Base-by-base conservation (phyloP, 1,284 basidiomycete species). In the Ceratobasidium sp. region DNA sequence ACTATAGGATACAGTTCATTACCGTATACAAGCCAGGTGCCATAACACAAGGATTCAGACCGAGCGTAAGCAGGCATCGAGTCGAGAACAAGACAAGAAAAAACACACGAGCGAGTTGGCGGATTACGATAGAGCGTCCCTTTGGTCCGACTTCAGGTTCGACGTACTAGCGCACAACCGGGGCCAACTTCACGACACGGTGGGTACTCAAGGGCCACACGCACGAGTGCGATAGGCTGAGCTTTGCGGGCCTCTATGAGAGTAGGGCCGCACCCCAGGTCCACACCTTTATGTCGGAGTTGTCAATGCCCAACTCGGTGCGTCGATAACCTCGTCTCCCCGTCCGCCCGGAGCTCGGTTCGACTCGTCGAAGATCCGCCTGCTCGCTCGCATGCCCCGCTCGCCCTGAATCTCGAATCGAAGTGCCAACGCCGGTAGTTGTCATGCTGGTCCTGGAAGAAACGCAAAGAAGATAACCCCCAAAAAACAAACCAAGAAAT, bases 151-250 rank as follows among this genome's bases (percentile, higher is more conserved):
- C 23, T 52, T 53, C 50, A 30, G 50, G 50, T 32, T 18, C 23
- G 50, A 32, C 50, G 26, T 14, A 16, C 50, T 28, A 26, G 28
- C 18, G 50, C 50, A 30, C 28, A 53, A 21, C 26, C 50, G 12
- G 50, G 28, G 50, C 26, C 21, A 10, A 23, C 48, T 52, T 52
- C 6, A 26, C 48, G 48, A 52, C 48, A 52, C 48, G 48, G 48
- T 52, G 48, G 48, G 48, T 45, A 45, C 43, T 45, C 43, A 18
- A 45, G 43, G 43, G 43, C 43, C 43, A 45, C 43, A 10, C 43
- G 48, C 48, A 52, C 48, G 23, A 28, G 23, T 52, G 48, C 48
- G 48, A 52, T 52, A 52, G 48, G 48, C 48, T 52, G 48, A 52
- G 48, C 48, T 52, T 26, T 52, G 48, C 48, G 48, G 48, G 48